A percentile compares a stretch with the other conserved stretches of the same genome.
These are phyloP conservation scores for Apiotrichum domesticum DNA, from an alignment of 1,284 basidiomycete genomes.

Conservation along the genomic window DNA sequence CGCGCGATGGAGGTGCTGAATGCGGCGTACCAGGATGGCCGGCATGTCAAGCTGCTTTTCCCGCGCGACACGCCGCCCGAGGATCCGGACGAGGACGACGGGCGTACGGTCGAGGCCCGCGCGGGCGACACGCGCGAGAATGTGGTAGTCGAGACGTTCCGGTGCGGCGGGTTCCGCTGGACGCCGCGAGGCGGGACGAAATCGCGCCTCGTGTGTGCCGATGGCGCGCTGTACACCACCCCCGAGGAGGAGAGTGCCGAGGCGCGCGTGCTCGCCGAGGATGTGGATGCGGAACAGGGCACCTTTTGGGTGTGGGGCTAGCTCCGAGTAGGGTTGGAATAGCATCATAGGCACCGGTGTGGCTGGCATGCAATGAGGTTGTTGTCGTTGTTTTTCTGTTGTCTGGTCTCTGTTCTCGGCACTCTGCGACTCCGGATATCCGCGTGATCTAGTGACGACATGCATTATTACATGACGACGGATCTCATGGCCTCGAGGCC, in stretches of 20 bases:
- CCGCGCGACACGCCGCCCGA: slow-evolving; percentile 10
- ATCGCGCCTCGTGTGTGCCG: slow-evolving; percentile 62
- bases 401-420: no score
- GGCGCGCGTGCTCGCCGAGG: slow-evolving; percentile 10
- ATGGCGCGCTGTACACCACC: slow-evolving; percentile 62
- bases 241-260: slow-evolving; percentile 52
- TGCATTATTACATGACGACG: no score
- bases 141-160: slow-evolving; percentile 69
- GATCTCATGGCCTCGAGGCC: no score
- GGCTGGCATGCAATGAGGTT: not conserved
- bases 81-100: no score
- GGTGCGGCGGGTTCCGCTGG: slow-evolving; percentile 80
- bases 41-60: slow-evolving; percentile 62
- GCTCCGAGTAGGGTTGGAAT: not conserved
- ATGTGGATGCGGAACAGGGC: not conserved
- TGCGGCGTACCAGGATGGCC: slow-evolving; percentile 65
- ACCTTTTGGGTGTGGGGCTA: slow-evolving; percentile 27
- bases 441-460: no score
- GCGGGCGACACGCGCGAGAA: not conserved
- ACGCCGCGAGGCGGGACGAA: slow-evolving; percentile 63
- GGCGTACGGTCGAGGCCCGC: no score
- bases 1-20: slow-evolving; percentile 52
- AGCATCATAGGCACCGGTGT: not conserved
- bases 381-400: no score
- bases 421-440: no score